Evolutionary conservation across 2,329 filamentous ascomycete species (phyloP).

Genomic region (Ascochyta viciae-villosae): DNA sequence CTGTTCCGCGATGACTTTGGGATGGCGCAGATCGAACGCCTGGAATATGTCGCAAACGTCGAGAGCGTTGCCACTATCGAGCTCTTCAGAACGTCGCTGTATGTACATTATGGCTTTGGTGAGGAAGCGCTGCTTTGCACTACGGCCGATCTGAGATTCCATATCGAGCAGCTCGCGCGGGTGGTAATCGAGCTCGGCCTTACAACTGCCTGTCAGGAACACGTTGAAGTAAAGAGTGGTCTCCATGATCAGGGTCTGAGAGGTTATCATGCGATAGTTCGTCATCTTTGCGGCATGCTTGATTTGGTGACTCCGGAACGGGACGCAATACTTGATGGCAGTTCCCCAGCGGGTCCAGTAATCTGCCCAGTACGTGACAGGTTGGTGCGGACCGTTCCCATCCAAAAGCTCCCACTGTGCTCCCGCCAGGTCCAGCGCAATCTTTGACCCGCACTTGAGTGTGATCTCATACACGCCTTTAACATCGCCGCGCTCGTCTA

Average conservation of each 20-base stretch:
- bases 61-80: constrained; percentile 5
- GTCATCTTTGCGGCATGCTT: constrained; percentile 16
- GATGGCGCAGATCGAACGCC: constrained; percentile 15
- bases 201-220: constrained; percentile 6
- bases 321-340: constrained; percentile 17
- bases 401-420: constrained; percentile 18
- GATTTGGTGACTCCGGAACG: constrained; percentile 16
- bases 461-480: constrained; percentile 25
- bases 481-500: constrained; percentile 9
- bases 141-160: not conserved
- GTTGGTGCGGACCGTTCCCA: not conserved
- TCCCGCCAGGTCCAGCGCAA: constrained; percentile 23
- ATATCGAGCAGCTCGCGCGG: constrained; percentile 6
- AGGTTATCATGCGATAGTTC: constrained; percentile 13
- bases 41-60: not conserved
- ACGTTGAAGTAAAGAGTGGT: constrained; percentile 10
- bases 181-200: constrained; percentile 7
- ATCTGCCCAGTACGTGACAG: constrained; percentile 17
- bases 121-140: not conserved
- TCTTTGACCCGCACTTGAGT: constrained; percentile 19
- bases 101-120: not conserved
- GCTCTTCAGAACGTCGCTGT: constrained; percentile 3
- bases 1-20: constrained; percentile 5
- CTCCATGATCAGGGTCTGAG: constrained; percentile 19
- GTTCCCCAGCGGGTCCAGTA: constrained; percentile 15